These are phyloP conservation scores for Fusarium musae DNA, from an alignment of 2,329 filamentous ascomycete genomes.

Conservation along the genomic window DNA sequence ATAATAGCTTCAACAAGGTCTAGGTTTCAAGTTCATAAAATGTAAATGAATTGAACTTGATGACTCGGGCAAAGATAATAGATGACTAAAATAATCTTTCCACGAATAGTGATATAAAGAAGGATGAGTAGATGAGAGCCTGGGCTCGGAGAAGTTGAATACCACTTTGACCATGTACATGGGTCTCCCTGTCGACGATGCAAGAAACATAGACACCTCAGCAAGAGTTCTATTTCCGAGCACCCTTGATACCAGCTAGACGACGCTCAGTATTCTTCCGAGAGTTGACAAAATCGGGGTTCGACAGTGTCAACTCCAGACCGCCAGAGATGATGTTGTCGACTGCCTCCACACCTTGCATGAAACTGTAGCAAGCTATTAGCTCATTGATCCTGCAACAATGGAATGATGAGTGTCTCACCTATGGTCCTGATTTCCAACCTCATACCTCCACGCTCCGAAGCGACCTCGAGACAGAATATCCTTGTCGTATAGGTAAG, in stretches of 20 bases:
- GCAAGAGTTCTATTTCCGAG: not conserved
- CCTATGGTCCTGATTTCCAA: conserved; percentile 89
- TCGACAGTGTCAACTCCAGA: conserved; percentile 92
- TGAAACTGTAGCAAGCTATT: conserved; percentile 72
- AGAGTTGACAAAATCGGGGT: conserved; percentile 93
- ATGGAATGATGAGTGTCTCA: not conserved
- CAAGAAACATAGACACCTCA: no score
- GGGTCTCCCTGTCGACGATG: rapidly evolving
- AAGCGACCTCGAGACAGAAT: conserved; percentile 97
- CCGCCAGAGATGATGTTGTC: conserved; percentile 90
- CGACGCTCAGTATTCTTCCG: conserved; percentile 68
- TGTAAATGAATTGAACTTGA: rapidly evolving
- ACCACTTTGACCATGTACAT: rapidly evolving
- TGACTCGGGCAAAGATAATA: not conserved
- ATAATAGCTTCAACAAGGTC: no score
- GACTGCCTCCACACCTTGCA: conserved; percentile 93
- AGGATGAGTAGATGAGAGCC: rapidly evolving
- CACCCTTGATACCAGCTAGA: conserved; percentile 26
- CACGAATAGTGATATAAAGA: not conserved
- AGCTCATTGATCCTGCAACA: rapidly evolving
- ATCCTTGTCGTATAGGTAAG: conserved; percentile 88
- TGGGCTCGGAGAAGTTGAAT: not conserved
- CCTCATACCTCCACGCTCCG: conserved; percentile 97
- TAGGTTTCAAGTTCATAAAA: rapidly evolving
- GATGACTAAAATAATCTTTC: rapidly evolving